Evolutionary conservation across 2,329 filamentous ascomycete species (phyloP).

Genomic region (Hypoxylon sp.): DNA sequence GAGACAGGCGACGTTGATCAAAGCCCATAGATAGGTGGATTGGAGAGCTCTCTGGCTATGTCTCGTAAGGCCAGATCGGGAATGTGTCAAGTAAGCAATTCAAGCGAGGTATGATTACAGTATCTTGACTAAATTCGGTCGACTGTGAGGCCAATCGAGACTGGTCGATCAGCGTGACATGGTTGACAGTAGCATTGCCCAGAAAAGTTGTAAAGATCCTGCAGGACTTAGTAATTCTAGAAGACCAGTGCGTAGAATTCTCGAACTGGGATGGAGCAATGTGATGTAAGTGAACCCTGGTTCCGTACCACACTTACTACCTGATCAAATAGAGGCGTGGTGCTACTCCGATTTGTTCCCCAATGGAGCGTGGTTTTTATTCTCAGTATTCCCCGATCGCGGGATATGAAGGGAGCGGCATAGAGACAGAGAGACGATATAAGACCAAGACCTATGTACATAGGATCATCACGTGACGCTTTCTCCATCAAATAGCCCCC

Average conservation of each 20-base stretch:
- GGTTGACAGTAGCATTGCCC: conserved; percentile 38
- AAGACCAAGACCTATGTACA: no score
- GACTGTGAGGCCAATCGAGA: conserved; percentile 25
- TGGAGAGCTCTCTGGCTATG: conserved; percentile 10
- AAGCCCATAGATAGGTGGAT: conserved; percentile 12
- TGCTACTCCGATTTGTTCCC: conserved; percentile 36
- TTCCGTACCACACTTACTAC: conserved; percentile 31
- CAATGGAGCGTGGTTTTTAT: conserved; percentile 29
- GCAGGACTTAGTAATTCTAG: conserved; percentile 43
- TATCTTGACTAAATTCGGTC: conserved; percentile 22
- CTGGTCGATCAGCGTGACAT: conserved; percentile 27
- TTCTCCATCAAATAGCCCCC: conserved; percentile 20
- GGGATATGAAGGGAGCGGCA: conserved; percentile 23
- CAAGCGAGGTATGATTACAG: conserved; percentile 32
- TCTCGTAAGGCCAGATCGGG: conserved; percentile 27
- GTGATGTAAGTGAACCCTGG: conserved; percentile 32
- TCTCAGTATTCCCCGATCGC: conserved; percentile 30
- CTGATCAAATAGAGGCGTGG: conserved; percentile 26
- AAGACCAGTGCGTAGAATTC: conserved; percentile 18
- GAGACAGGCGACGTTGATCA: background rate
- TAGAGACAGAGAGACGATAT: conserved; percentile 12
- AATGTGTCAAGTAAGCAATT: conserved; percentile 43
- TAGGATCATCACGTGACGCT: conserved; percentile 31
- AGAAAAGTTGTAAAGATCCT: conserved; percentile 26
- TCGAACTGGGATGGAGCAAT: conserved; percentile 22